Base-by-base conservation (phyloP, 2,329 filamentous ascomycete genomes). In the Cercospora canescens region DNA sequence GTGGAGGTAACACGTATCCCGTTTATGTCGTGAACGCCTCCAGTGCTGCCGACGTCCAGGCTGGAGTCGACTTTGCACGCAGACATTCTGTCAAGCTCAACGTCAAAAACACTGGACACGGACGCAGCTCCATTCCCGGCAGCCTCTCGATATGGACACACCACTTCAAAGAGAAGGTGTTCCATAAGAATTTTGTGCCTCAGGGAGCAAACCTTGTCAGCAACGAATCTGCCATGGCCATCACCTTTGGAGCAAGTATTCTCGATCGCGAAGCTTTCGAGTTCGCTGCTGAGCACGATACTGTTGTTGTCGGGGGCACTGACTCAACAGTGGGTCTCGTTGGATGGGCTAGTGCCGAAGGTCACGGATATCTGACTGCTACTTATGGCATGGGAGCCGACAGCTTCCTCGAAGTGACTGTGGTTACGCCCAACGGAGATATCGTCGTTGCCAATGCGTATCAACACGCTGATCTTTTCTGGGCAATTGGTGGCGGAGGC, bases 371-470 rank as follows among this genome's bases (percentile, higher is more conserved):
- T 26, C 55, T 70, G 12, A 66, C 64, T 9, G 59, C 35, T 34
- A 62, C 48, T 16, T 69, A 62, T 28, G 71, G 71, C n/a, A 45
- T 71, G 48, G 71, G 67, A 28, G 70, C 68, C 1, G 71, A 72
- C 55, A 64, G 72, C 26, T 61, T 68, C 28, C 48, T 72, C 9
- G 48, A 62, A 14, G 58, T 62, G 9, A 60, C 71, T 87, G 77
- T 88, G 41, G 85, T 88, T 3, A 78, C 87, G 0, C 80, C 83
- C 16, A 79, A 83, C 66, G 82, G 84, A 9, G 73, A 76, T 6
- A 79, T 87, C 45, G 75, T 85, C 39, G 81, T 79, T 4, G 85
- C 81, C 3, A 83, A 80, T n/a, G 70, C 72, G 4, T 72, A 71
- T 1, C 72, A 76, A 5, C 76, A 87, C 65, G 65, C 79, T 4